Evolutionary conservation across 2,329 filamentous ascomycete species (phyloP).

Genomic region (Fusarium veterinarium): DNA sequence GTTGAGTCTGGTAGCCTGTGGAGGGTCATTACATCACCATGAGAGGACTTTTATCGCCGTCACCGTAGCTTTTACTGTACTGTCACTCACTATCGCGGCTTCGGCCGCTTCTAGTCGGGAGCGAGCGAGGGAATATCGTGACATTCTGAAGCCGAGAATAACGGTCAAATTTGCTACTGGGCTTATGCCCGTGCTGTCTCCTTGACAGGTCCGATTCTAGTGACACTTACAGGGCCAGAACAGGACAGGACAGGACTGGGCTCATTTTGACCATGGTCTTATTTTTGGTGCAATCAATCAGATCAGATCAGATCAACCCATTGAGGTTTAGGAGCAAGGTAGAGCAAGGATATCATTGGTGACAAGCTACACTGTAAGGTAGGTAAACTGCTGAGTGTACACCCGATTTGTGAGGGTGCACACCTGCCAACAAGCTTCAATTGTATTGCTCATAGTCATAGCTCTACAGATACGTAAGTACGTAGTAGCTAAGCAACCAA

Average conservation of each 20-base stretch:
- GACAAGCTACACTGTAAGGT: neutral
- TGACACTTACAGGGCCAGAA: neutral
- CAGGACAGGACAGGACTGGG: neutral
- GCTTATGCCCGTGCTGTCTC: conserved; percentile 33
- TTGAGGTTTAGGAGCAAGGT: conserved; percentile 17
- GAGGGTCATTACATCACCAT: conserved; percentile 44
- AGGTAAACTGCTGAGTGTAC: conserved; percentile 4
- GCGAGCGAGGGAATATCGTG: conserved; percentile 35
- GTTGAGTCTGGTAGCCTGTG: neutral
- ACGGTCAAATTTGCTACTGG: conserved; percentile 15
- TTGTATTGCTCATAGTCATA: neutral
- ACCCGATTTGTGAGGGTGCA: conserved; percentile 17
- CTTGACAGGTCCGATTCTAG: conserved; percentile 33
- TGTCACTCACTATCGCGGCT: conserved; percentile 14
- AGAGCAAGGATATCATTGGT: conserved; percentile 11
- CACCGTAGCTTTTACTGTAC: neutral
- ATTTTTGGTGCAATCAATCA: conserved; percentile 35
- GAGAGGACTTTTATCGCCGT: conserved; percentile 4
- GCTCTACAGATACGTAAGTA: neutral
- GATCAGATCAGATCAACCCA: conserved; percentile 37
- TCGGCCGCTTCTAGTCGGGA: conserved; percentile 14
- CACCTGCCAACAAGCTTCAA: conserved; percentile 8
- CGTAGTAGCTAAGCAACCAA: neutral
- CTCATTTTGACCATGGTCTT: conserved; percentile 29
- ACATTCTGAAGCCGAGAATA: conserved; percentile 4